Percentiles rank a stretch among this genome's conserved stretches.
Conservation (phyloP, 169 alveolate species). For the Cryptosporidium ryanae region DNA sequence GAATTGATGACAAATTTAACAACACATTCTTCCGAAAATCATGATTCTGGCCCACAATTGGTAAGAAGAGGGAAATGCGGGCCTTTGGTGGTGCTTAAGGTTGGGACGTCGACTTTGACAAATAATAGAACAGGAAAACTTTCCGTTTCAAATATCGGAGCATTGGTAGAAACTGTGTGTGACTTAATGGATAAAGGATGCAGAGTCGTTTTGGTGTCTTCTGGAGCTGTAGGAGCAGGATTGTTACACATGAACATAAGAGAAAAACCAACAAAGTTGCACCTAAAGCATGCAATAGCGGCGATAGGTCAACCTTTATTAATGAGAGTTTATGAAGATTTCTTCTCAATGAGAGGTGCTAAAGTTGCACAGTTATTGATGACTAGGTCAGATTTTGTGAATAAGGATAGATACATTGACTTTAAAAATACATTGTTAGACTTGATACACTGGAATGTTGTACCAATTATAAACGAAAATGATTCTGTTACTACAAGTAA, state of each 20-base stretch:
- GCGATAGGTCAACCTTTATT: conserved; percentile 81
- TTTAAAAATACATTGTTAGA: conserved; percentile 42
- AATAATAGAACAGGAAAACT: conserved; percentile 59
- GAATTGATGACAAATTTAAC: background rate
- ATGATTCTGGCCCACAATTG: conserved; percentile 75
- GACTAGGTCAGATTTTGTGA: conserved; percentile 73
- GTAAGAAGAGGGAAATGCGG: conserved; percentile 72
- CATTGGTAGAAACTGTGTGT: conserved; percentile 76
- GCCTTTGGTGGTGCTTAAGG: conserved; percentile 78
- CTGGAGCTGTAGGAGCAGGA: conserved; percentile 82
- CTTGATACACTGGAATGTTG: conserved; percentile 76
- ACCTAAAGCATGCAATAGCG: conserved; percentile 79
- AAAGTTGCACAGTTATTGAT: conserved; percentile 74
- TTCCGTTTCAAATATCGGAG: conserved; percentile 76
- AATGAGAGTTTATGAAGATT: conserved; percentile 78
- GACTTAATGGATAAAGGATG: conserved; percentile 64
- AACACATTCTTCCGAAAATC: background rate
- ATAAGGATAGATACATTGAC: conserved; percentile 75
- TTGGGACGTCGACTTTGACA: conserved; percentile 79
- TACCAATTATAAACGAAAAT: conserved; percentile 81
- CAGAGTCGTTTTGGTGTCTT: conserved; percentile 76
- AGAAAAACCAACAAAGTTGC: conserved; percentile 73
- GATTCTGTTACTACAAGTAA: conserved; percentile 76
- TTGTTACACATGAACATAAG: conserved; percentile 65
- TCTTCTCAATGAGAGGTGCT: conserved; percentile 74